Base-by-base conservation (phyloP, 2,329 filamentous ascomycete genomes). In the Stemphylium lycopersici region DNA sequence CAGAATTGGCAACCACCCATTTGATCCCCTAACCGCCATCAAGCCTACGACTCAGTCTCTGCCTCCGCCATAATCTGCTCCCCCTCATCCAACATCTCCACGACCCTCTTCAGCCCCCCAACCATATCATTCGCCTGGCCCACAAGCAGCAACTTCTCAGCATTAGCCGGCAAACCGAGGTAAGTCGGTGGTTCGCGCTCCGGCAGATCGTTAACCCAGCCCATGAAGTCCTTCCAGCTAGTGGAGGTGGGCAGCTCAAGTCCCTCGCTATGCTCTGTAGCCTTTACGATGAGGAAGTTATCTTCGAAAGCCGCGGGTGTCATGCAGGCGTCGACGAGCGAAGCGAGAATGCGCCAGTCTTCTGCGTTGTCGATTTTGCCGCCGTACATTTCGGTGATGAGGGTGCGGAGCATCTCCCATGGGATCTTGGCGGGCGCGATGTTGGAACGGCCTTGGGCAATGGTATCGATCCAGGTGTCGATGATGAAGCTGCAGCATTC, bases 111-210 rank as follows among this genome's bases (percentile, higher is more conserved):
- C 74, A 98, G 68, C 75, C 97, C 93, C 60, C 83, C 84, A 67
- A 97, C 87, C 84, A 97, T 87, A 68, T 88, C 90, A 70, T 86
- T 85, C 38, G 93, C 96, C 69, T 96, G 87, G 2, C 91, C 93
- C 12, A 96, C 90, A 29, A 99, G 83, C 66, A 99, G 77, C 72
- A 99, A 74, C 78, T 98, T 99, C 86, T 99, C 95, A 16, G 95
- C 95, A 74, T 99, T 97, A 24, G 91, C 91, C 32, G 95, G 95
- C 63, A 99, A 78, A 18, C 95, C 96, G 13, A 99, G 82, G 72
- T 96, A 99, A 0, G 92, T 96, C 4, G 95, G 95, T 24, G 96
- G 96, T 76, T 99, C 95, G 67, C 95, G 87, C 82, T 99, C 95
- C 0, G 95, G 95, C 58, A 99, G 81, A 56, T 86, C 86, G 67